Evolutionary conservation across 352 stramenopile genomes (phyloP).

Genomic region (Saprolegnia diclina): DNA sequence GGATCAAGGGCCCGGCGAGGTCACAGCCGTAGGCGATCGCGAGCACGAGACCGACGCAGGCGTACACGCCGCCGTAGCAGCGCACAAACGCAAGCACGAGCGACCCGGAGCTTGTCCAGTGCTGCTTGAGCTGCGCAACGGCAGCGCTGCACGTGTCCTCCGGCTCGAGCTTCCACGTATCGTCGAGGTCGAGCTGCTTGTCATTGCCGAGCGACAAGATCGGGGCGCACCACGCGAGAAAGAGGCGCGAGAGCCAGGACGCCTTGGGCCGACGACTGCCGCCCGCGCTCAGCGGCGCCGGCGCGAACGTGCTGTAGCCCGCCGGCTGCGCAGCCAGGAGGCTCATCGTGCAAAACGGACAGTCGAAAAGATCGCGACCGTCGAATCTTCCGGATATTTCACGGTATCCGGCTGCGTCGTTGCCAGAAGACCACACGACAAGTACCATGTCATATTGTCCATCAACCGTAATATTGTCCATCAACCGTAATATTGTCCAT

Average conservation of each 20-base stretch:
- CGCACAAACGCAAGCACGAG: constrained; percentile 28
- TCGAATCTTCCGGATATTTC: neutral
- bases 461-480: too few relatives aligned
- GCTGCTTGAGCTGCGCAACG: constrained; percentile 44
- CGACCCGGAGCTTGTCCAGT: constrained; percentile 45
- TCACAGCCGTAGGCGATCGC: constrained; percentile 21
- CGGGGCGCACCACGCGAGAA: constrained; percentile 34
- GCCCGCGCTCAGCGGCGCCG: constrained; percentile 26
- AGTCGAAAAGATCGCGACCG: neutral
- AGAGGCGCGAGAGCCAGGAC: constrained; percentile 33
- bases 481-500: too few relatives aligned
- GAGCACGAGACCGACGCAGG: neutral
- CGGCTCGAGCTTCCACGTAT: constrained; percentile 56
- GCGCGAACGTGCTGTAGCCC: constrained; percentile 31
- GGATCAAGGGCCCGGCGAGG: constrained; percentile 34
- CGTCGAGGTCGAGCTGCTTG: constrained; percentile 38
- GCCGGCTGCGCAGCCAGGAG: constrained; percentile 6
- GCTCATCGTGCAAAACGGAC: neutral
- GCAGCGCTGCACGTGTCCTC: constrained; percentile 39
- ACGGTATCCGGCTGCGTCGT: too few relatives aligned
- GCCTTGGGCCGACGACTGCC: constrained; percentile 31
- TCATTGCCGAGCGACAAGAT: constrained; percentile 37
- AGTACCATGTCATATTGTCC: too few relatives aligned
- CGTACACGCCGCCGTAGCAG: constrained; percentile 44
- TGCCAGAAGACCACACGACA: too few relatives aligned